phyloP scores from a whole-genome alignment of 768 basidiomycete species.

The Boletus vinaceobasis region DNA sequence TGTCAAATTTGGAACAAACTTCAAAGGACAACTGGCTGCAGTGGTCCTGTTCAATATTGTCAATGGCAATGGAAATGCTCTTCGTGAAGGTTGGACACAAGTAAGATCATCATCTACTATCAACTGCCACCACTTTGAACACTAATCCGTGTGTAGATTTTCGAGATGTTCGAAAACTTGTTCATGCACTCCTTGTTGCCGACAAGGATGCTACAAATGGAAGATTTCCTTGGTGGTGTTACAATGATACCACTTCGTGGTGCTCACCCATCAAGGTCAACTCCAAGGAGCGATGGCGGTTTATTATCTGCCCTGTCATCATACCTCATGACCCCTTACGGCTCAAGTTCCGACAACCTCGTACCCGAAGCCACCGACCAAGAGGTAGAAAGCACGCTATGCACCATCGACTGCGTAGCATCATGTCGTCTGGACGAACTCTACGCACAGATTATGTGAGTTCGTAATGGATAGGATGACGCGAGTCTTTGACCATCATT shows the following conservation, averaged over 20 bases:
- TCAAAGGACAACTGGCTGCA: slow-evolving; percentile 93
- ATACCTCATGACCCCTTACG: slow-evolving; percentile 95
- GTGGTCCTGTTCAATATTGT: slow-evolving; percentile 98
- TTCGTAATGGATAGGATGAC: slow-evolving; percentile 6
- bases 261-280: slow-evolving; percentile 58
- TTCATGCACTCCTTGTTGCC: slow-evolving; percentile 94
- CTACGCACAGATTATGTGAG: slow-evolving; percentile 90
- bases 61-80: slow-evolving; percentile 90
- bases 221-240: slow-evolving; percentile 94
- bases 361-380: slow-evolving; percentile 85
- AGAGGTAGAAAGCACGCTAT: slow-evolving; percentile 91
- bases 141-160: slow-evolving; percentile 55
- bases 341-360: slow-evolving; percentile 65
- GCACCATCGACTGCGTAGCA: slow-evolving; percentile 91
- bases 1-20: slow-evolving; percentile 90
- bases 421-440: slow-evolving; percentile 93
- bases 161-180: slow-evolving; percentile 97
- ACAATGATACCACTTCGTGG: slow-evolving; percentile 89
- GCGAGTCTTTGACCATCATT: slow-evolving; percentile 8
- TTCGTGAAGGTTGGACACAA: slow-evolving; percentile 94
- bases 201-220: slow-evolving; percentile 90
- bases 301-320: slow-evolving; percentile 90
- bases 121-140: neutral
- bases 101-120: slow-evolving; percentile 37
- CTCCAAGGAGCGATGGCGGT: slow-evolving; percentile 79